phyloP scores from a whole-genome alignment of 2,329 filamentous ascomycete species.

The Didymella pomorum region DNA sequence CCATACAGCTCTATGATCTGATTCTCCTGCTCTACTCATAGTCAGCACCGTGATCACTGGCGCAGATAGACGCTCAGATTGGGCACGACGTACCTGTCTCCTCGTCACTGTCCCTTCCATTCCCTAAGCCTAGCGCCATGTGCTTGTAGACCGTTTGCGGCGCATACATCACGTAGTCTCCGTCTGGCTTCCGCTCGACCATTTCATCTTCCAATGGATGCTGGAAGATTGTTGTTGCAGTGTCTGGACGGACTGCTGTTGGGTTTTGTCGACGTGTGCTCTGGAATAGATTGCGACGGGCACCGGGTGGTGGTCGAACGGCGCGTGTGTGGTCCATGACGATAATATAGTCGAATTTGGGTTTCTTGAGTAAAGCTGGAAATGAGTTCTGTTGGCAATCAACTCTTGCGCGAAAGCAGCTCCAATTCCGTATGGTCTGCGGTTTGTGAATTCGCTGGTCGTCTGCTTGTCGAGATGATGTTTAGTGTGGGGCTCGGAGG shows the following conservation, averaged over 20 bases:
- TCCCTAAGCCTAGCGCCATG: slow-evolving; percentile 28
- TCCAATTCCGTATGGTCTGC: not conserved
- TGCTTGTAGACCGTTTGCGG: slow-evolving; percentile 37
- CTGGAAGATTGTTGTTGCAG: slow-evolving; percentile 29
- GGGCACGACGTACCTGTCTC: slow-evolving; percentile 36
- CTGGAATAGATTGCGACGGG: slow-evolving; percentile 45
- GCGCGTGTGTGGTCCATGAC: slow-evolving; percentile 32
- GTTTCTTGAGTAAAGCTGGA: too few relatives aligned
- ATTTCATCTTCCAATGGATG: slow-evolving; percentile 53
- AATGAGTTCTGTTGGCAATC: not conserved
- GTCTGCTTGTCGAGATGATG: slow-evolving; percentile 10
- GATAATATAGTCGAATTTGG: too few relatives aligned
- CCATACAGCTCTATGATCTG: slow-evolving; percentile 46
- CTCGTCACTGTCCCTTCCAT: slow-evolving; percentile 37
- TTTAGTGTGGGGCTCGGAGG: slow-evolving; percentile 26
- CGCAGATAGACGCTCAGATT: not conserved
- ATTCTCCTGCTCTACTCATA: slow-evolving; percentile 41
- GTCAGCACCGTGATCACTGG: not conserved
- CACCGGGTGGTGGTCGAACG: slow-evolving; percentile 34
- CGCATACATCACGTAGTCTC: slow-evolving; percentile 55
- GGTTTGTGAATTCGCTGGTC: not conserved
- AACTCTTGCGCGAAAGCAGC: not conserved
- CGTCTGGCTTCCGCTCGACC: slow-evolving; percentile 59
- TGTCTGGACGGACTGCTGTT: slow-evolving; percentile 31
- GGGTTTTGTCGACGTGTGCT: slow-evolving; percentile 37